These are phyloP conservation scores for Dactylellina sp. DNA, from an alignment of 2,329 filamentous ascomycete species.

Conservation along the genomic window DNA sequence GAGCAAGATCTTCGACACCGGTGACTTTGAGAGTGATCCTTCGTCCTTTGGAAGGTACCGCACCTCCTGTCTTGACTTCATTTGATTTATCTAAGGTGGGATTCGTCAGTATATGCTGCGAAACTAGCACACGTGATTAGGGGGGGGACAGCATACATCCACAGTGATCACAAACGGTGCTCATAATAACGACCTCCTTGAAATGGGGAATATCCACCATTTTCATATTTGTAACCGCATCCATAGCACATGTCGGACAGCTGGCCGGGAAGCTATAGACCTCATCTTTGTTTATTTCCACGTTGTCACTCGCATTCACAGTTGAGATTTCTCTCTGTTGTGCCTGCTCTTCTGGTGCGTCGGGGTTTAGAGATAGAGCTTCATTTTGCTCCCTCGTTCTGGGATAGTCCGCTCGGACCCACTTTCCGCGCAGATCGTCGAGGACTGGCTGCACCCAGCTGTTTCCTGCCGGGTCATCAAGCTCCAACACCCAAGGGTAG, in stretches of 20 bases:
- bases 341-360: conserved; percentile 62
- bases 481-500: conserved; percentile 87
- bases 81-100: conserved; percentile 77
- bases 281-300: conserved; percentile 84
- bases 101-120: conserved; percentile 16
- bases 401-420: conserved; percentile 84
- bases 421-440: conserved; percentile 84
- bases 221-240: conserved; percentile 95
- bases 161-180: conserved; percentile 88
- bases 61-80: conserved; percentile 97
- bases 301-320: conserved; percentile 60
- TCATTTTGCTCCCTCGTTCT: conserved; percentile 89
- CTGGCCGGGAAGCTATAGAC: conserved; percentile 92
- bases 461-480: conserved; percentile 94
- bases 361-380: conserved; percentile 77
- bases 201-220: conserved; percentile 99
- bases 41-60: conserved; percentile 85
- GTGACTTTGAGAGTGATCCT: conserved; percentile 82
- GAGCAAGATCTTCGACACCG: conserved; percentile 77
- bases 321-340: conserved; percentile 60
- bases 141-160: conserved; percentile 70
- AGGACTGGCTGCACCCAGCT: conserved; percentile 93
- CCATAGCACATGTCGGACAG: conserved; percentile 88
- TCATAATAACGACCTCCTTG: conserved; percentile 96
- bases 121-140: conserved; percentile 16